Evolutionary conservation across 805 yeast genomes (phyloP).

Genomic region (Hanseniaspora guilliermondii): DNA sequence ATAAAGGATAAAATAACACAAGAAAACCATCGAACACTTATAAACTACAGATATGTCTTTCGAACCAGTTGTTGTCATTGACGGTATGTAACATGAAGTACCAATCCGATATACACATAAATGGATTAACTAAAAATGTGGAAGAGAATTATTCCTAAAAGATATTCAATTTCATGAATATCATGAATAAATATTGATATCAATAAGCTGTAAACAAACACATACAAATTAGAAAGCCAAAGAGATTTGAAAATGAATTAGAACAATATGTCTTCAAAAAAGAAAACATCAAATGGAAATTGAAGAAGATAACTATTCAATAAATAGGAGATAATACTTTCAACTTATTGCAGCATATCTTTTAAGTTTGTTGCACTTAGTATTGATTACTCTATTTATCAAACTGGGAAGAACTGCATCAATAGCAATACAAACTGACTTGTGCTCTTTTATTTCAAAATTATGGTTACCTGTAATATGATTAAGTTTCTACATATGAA

Average conservation of each 20-base stretch:
- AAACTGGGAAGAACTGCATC: no score
- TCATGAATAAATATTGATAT: no score
- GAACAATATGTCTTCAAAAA: no score
- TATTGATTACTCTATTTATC: no score
- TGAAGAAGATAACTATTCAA: no score
- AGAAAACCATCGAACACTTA: conserved; percentile 16
- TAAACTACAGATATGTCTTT: conserved; percentile 38
- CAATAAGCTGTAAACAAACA: neutral
- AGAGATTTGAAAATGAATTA: neutral
- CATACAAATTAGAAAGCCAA: neutral
- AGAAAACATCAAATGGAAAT: no score
- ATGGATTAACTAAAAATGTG: neutral
- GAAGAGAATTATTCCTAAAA: neutral
- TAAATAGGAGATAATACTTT: no score
- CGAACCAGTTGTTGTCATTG: conserved; percentile 96
- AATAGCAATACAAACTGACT: neutral
- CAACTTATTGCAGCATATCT: no score
- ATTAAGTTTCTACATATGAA: neutral
- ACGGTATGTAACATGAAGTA: conserved; percentile 46
- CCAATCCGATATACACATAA: neutral
- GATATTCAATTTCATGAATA: no score
- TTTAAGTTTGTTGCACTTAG: no score
- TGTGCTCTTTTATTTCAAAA: neutral
- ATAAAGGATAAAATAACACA: neutral
- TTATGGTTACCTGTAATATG: neutral